These are phyloP conservation scores for Neoarthrinium moseri DNA, from an alignment of 2,329 filamentous ascomycete species.

Conservation along the genomic window DNA sequence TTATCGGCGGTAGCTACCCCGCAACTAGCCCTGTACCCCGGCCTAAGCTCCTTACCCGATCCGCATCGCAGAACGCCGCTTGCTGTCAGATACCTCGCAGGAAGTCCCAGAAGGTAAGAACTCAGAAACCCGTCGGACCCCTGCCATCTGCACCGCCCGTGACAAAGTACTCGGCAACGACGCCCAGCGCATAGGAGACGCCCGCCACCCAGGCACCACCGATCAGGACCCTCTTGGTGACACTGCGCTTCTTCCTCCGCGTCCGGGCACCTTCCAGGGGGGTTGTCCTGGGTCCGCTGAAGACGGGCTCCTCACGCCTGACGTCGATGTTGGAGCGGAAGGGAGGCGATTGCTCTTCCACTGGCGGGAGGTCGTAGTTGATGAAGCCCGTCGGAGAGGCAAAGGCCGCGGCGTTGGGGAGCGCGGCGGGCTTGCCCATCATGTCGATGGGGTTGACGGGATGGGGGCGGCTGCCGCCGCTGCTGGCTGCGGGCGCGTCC, in stretches of 20 bases:
- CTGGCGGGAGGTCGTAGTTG: constrained; percentile 51
- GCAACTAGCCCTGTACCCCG: constrained; percentile 8
- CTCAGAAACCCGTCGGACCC: constrained; percentile 33
- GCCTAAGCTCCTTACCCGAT: neutral
- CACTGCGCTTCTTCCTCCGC: constrained; percentile 34
- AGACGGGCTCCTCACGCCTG: constrained; percentile 45
- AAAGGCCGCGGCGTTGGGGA: constrained; percentile 53
- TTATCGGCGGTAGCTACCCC: constrained; percentile 18
- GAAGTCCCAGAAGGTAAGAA: neutral
- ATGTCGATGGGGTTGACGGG: constrained; percentile 59
- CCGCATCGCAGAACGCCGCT: too few relatives aligned
- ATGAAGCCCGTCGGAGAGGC: constrained; percentile 66
- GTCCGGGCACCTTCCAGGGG: constrained; percentile 20
- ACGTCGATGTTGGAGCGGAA: constrained; percentile 44
- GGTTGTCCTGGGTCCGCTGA: constrained; percentile 36
- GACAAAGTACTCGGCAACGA: constrained; percentile 56
- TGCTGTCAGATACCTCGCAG: too few relatives aligned
- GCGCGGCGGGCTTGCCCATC: constrained; percentile 40
- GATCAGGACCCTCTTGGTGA: constrained; percentile 48
- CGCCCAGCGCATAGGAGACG: constrained; percentile 56
- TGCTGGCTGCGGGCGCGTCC: constrained; percentile 24
- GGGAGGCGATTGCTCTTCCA: constrained; percentile 31
- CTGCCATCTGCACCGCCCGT: constrained; percentile 44
- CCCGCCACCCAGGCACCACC: constrained; percentile 56
- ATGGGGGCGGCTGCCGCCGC: constrained; percentile 12